Evolutionary conservation across 495 filamentous ascomycete genomes (phyloP).

Genomic region (Penicillium chermesinum): DNA sequence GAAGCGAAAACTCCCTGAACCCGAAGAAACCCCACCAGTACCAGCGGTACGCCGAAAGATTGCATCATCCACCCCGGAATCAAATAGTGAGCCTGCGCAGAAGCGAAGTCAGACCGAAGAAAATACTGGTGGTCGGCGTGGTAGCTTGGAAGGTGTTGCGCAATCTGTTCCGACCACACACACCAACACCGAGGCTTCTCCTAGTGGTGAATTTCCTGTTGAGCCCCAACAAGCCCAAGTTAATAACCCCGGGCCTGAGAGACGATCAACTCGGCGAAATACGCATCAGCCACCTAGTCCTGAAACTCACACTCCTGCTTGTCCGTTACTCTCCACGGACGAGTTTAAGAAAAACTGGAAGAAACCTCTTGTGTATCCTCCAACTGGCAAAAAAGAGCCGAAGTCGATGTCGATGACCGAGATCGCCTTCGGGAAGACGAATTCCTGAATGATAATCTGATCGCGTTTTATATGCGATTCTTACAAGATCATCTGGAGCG

Average conservation of each 20-base stretch:
- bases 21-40: background rate
- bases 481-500: constrained; percentile 60
- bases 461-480: constrained; percentile 78
- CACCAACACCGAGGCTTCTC: background rate
- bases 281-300: constrained; percentile 1
- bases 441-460: constrained; percentile 87
- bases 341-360: constrained; percentile 26
- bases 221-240: constrained; percentile 8
- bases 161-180: background rate
- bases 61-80: constrained; percentile 27
- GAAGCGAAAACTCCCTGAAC: background rate
- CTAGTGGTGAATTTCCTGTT: constrained; percentile 27
- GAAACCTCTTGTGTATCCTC: constrained; percentile 66
- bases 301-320: constrained; percentile 1
- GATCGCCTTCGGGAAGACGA: constrained; percentile 75
- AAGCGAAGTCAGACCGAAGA: background rate
- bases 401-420: constrained; percentile 75
- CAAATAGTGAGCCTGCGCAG: background rate
- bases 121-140: background rate
- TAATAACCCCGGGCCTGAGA: constrained; percentile 15
- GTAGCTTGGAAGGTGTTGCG: background rate
- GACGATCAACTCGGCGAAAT: constrained; percentile 27
- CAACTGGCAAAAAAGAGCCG: constrained; percentile 61
- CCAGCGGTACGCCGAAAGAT: constrained; percentile 19
- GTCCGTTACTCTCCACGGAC: constrained; percentile 10